phyloP scores from a whole-genome alignment of 768 basidiomycete species.

The Jaapia argillacea region DNA sequence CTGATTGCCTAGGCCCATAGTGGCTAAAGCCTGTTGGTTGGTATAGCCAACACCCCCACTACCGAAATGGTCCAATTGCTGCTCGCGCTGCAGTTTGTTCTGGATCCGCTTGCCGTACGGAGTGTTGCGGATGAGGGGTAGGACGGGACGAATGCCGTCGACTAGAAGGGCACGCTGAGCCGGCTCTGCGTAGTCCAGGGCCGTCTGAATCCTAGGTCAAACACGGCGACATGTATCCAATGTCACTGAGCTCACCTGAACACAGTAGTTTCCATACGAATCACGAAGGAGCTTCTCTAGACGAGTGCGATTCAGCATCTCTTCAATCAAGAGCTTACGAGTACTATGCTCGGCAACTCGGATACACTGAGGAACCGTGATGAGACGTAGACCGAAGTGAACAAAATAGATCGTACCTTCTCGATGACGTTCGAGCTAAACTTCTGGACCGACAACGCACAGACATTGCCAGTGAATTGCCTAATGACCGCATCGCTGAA shows the following conservation, averaged over 20 bases:
- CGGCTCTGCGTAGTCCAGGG: constrained; percentile 96
- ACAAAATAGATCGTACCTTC: constrained; percentile 67
- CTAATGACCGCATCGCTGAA: constrained; percentile 97
- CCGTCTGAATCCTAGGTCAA: constrained; percentile 49
- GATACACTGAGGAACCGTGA: constrained; percentile 60
- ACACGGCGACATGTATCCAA: neutral
- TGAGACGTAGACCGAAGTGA: too few relatives aligned
- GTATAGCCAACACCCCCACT: constrained; percentile 40
- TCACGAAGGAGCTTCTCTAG: constrained; percentile 94
- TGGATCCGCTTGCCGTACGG: constrained; percentile 99
- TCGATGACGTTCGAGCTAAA: constrained; percentile 99
- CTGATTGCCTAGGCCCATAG: constrained; percentile 48
- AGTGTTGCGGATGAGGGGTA: constrained; percentile 97
- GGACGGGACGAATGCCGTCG: constrained; percentile 95
- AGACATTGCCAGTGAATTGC: constrained; percentile 96
- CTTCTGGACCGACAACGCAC: constrained; percentile 96
- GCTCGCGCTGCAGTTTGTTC: constrained; percentile 95
- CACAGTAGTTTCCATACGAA: constrained; percentile 94
- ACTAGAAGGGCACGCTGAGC: constrained; percentile 85
- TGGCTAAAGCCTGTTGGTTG: constrained; percentile 49
- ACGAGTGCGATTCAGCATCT: constrained; percentile 87
- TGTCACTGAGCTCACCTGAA: constrained; percentile 44
- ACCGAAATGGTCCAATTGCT: constrained; percentile 54
- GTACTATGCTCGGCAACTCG: constrained; percentile 95
- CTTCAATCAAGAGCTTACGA: constrained; percentile 90